phyloP scores from a whole-genome alignment of 2,329 filamentous ascomycete genomes.

The Arthrobotrys entomopaga region DNA sequence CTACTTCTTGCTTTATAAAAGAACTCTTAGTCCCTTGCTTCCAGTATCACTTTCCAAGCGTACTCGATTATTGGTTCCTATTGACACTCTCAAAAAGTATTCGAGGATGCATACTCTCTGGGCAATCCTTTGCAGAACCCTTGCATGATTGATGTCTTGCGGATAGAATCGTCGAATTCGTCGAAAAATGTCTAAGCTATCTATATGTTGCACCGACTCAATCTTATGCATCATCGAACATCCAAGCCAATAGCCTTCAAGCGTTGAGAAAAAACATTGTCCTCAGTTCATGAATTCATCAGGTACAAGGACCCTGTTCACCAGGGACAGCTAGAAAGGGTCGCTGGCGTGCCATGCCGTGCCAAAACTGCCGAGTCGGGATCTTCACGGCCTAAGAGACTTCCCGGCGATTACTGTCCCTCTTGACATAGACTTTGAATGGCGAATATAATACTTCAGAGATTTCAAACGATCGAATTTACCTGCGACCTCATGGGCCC shows the following conservation, averaged over 20 bases:
- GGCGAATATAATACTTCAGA: no score
- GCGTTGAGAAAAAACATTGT: constrained; percentile 7
- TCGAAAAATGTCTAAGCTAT: neutral
- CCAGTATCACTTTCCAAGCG: no score
- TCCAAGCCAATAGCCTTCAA: constrained; percentile 10
- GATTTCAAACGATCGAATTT: neutral
- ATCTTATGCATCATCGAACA: neutral
- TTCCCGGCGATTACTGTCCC: constrained; percentile 46
- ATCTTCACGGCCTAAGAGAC: constrained; percentile 15
- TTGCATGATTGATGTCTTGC: neutral
- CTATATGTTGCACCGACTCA: no score
- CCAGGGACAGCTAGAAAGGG: no score
- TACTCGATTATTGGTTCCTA: neutral
- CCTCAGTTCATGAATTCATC: neutral
- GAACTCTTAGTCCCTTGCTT: no score
- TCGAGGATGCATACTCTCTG: no score
- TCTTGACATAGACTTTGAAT: neutral
- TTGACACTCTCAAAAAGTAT: no score
- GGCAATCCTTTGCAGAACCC: constrained; percentile 1
- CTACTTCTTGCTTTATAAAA: no score
- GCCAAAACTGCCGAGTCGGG: constrained; percentile 35
- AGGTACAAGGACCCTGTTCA: no score
- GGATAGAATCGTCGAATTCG: constrained; percentile 1
- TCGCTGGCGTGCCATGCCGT: no score
- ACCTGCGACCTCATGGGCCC: neutral